phyloP scores from a whole-genome alignment of 805 yeast genomes.

The Isabelozyma rhagii region DNA sequence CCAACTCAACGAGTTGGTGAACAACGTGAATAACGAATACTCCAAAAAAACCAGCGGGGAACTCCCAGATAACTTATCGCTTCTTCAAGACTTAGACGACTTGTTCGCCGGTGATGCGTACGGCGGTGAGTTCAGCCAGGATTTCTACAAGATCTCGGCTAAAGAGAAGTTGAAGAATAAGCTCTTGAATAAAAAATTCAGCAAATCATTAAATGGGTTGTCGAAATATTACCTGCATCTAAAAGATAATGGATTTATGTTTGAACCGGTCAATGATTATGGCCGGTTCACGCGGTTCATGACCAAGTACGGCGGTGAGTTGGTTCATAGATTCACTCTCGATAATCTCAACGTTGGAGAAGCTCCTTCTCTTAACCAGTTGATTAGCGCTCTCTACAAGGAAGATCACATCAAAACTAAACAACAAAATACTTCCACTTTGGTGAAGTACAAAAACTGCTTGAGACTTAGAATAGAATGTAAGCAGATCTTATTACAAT shows the following conservation, averaged over 20 bases:
- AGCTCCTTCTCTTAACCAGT: conserved; percentile 31
- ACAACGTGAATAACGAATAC: conserved; percentile 1
- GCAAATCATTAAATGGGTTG: conserved; percentile 12
- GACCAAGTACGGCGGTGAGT: conserved; percentile 17
- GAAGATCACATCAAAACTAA: conserved; percentile 13
- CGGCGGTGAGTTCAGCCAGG: conserved; percentile 14
- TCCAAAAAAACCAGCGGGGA: conserved; percentile 2
- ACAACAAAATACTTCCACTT: conserved; percentile 12
- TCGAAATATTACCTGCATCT: conserved; percentile 16
- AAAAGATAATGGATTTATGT: conserved; percentile 29
- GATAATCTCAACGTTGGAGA: conserved; percentile 29
- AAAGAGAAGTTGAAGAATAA: conserved; percentile 16
- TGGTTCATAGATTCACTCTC: conserved; percentile 26
- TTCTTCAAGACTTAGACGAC: conserved; percentile 11
- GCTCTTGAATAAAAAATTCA: conserved; percentile 10
- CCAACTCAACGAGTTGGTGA: conserved; percentile 13
- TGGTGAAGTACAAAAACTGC: conserved; percentile 29
- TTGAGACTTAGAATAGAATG: conserved; percentile 38
- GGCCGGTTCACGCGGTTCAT: conserved; percentile 14
- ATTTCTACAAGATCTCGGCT: conserved; percentile 5
- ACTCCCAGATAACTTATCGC: not conserved
- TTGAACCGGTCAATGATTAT: conserved; percentile 31
- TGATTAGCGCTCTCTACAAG: conserved; percentile 18
- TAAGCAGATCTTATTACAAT: conserved; percentile 35
- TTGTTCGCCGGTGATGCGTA: conserved; percentile 28